Evolutionary conservation across 352 stramenopile species (phyloP).

Genomic region (Phytophthora fragariae): DNA sequence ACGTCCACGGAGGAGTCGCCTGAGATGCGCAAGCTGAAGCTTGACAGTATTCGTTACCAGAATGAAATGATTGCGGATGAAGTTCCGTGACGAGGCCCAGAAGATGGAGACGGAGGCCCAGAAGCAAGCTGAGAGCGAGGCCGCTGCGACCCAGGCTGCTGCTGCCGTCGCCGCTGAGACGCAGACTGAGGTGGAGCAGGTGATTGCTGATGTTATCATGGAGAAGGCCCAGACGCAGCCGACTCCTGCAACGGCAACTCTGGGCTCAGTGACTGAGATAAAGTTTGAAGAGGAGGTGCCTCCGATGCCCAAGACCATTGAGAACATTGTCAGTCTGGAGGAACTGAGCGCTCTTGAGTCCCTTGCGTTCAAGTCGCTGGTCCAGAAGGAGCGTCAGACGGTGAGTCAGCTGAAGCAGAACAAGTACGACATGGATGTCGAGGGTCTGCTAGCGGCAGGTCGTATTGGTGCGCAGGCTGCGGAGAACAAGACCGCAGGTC

Average conservation of each 20-base stretch:
- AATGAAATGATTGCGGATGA: slow-evolving; percentile 95
- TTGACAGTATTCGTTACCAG: slow-evolving; percentile 95
- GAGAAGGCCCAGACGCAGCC: slow-evolving; percentile 40
- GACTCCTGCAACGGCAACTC: neutral
- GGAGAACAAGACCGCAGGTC: slow-evolving; percentile 91
- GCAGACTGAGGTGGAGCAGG: slow-evolving; percentile 44
- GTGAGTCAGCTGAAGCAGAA: slow-evolving; percentile 89
- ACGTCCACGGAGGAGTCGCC: slow-evolving; percentile 67
- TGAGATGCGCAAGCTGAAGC: slow-evolving; percentile 85
- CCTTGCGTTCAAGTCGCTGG: slow-evolving; percentile 86
- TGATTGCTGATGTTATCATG: slow-evolving; percentile 43
- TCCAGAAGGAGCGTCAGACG: slow-evolving; percentile 87
- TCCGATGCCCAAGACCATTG: slow-evolving; percentile 61
- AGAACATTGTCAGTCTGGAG: slow-evolving; percentile 85
- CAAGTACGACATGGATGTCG: slow-evolving; percentile 91
- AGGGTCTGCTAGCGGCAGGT: slow-evolving; percentile 78
- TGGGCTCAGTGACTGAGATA: slow-evolving; percentile 12
- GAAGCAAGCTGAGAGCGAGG: slow-evolving; percentile 80
- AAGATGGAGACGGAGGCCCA: slow-evolving; percentile 83
- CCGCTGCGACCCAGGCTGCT: slow-evolving; percentile 42
- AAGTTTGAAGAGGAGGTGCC: slow-evolving; percentile 31
- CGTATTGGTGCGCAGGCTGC: slow-evolving; percentile 79
- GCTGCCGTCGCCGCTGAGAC: slow-evolving; percentile 28
- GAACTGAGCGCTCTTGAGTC: slow-evolving; percentile 85
- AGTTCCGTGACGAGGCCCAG: slow-evolving; percentile 88